Conservation (phyloP, 2,329 filamentous ascomycete genomes). For the Lachnellula arida region DNA sequence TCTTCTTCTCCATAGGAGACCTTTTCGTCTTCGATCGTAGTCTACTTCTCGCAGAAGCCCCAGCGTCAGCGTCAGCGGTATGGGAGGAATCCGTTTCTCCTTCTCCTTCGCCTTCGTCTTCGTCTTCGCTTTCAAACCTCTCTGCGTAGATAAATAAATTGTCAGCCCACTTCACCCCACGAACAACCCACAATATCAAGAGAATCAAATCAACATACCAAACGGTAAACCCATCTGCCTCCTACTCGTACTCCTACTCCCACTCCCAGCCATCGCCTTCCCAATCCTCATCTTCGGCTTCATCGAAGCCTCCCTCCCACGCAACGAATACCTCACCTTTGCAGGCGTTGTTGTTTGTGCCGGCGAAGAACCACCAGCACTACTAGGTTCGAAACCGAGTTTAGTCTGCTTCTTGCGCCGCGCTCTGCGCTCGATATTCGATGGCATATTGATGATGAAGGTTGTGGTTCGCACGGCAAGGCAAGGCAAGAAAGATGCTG, state of each 20-base stretch:
- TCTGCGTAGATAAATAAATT: background rate
- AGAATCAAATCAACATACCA: no score
- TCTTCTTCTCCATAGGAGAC: background rate
- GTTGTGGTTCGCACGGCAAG: background rate
- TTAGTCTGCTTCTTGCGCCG: slow-evolving; percentile 27
- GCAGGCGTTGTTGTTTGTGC: slow-evolving; percentile 10
- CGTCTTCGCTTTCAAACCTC: background rate
- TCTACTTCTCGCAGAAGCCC: slow-evolving; percentile 3
- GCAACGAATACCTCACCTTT: slow-evolving; percentile 22
- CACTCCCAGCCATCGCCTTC: background rate
- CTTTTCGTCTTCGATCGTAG: background rate
- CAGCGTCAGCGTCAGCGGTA: background rate
- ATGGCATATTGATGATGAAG: slow-evolving; percentile 11
- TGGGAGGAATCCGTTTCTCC: background rate
- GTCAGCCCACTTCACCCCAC: background rate
- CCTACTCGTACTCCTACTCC: background rate
- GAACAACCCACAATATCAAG: no score
- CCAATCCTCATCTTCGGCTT: no score
- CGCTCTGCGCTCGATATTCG: slow-evolving; percentile 22
- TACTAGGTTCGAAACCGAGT: slow-evolving; percentile 16
- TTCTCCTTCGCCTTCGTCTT: no score
- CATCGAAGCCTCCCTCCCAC: background rate
- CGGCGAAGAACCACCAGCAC: slow-evolving; percentile 2
- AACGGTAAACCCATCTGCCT: background rate
- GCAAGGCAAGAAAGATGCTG: no score